Percentiles rank a stretch among this genome's conserved stretches.
These are phyloP conservation scores for Metschnikowia arizonensis DNA, from an alignment of 805 yeast species.

Conservation along the genomic window DNA sequence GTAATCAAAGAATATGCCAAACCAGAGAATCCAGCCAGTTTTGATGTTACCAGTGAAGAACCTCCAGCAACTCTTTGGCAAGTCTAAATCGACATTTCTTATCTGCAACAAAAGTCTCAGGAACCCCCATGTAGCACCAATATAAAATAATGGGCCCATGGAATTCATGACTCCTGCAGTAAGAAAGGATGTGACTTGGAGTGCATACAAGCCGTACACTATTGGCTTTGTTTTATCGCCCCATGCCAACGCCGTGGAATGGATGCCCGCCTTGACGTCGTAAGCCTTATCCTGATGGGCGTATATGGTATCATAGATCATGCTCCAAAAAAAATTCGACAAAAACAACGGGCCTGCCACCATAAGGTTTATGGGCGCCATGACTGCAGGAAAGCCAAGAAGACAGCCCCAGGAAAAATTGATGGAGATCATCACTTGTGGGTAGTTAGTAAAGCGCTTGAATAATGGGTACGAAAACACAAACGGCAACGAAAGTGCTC, in stretches of 20 bases:
- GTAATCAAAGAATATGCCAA: conserved; percentile 66
- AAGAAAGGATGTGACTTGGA: conserved; percentile 62
- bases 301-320: conserved; percentile 92
- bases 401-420: conserved; percentile 95
- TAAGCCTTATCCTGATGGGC: conserved; percentile 95
- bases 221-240: conserved; percentile 72
- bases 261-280: conserved; percentile 87
- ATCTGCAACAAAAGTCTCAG: conserved; percentile 68
- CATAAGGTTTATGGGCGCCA: conserved; percentile 64
- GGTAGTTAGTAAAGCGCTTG: conserved; percentile 93
- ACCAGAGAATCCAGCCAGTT: conserved; percentile 67
- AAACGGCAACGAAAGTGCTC: conserved; percentile 73
- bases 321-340: conserved; percentile 85
- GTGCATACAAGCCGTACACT: conserved; percentile 56
- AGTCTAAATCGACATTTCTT: conserved; percentile 67
- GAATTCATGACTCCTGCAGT: conserved; percentile 72
- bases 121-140: conserved; percentile 64
- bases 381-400: conserved; percentile 95
- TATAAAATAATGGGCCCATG: conserved; percentile 80
- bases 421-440: conserved; percentile 75
- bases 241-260: conserved; percentile 96
- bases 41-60: conserved; percentile 72
- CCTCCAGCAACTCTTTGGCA: conserved; percentile 79
- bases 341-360: conserved; percentile 76
- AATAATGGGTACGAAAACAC: conserved; percentile 89